phyloP scores from a whole-genome alignment of 371 early-diverging fungal species.

The Lichtheimia ornata region DNA sequence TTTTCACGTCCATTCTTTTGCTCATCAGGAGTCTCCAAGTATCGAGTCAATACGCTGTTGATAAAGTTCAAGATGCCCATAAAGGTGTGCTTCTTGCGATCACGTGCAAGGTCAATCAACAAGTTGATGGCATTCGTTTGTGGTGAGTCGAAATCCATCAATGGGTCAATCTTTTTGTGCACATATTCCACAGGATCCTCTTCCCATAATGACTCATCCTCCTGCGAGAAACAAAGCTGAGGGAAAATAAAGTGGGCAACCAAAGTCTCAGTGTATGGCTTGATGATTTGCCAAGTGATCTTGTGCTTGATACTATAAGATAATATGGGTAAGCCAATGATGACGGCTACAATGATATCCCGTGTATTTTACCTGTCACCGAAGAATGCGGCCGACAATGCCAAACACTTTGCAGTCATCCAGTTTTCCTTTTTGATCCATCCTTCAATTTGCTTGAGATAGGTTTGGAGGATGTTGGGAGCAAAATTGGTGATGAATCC shows the following conservation, averaged over 20 bases:
- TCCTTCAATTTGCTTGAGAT: conserved; percentile 76
- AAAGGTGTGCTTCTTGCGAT: conserved; percentile 79
- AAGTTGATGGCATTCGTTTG: conserved; percentile 68
- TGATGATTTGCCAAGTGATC: conserved; percentile 84
- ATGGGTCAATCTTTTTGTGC: conserved; percentile 78
- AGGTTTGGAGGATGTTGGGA: conserved; percentile 79
- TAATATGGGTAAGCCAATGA: conserved; percentile 6
- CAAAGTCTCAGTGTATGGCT: conserved; percentile 77
- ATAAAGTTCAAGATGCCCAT: conserved; percentile 73
- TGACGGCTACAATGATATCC: background rate
- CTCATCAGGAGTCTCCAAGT: conserved; percentile 59
- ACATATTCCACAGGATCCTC: conserved; percentile 92
- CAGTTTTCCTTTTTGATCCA: conserved; percentile 65
- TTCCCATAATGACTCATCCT: conserved; percentile 88
- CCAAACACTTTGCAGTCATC: conserved; percentile 61
- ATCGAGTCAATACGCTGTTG: conserved; percentile 64
- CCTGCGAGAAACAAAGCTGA: conserved; percentile 77
- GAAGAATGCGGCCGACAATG: conserved; percentile 55
- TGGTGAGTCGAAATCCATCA: conserved; percentile 80
- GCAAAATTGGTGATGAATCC: conserved; percentile 82
- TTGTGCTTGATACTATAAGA: conserved; percentile 75
- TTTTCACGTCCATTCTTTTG: conserved; percentile 76
- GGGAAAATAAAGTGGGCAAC: conserved; percentile 88
- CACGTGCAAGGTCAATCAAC: conserved; percentile 71
- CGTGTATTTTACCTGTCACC: conserved; percentile 37